Evolutionary conservation across 176 grass and related monocot genomes (phyloP).

Genomic region (Luzula sylvatica): DNA sequence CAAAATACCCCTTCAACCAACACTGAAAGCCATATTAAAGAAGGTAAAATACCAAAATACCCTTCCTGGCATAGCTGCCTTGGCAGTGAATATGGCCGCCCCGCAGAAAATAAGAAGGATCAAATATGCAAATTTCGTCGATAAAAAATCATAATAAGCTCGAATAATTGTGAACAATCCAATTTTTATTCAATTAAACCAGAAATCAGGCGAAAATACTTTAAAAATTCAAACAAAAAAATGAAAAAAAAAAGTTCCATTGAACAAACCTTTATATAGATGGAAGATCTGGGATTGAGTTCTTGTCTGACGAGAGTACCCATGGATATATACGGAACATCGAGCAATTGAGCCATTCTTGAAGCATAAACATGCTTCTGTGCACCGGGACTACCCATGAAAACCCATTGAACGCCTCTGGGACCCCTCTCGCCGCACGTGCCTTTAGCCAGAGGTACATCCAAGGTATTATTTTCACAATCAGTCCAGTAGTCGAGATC

Average conservation of each 20-base stretch:
- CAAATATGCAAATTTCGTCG: conserved; percentile 1
- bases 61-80: conserved; percentile 5
- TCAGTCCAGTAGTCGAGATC: conserved; percentile 48
- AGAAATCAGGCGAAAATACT: not conserved
- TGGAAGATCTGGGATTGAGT: conserved; percentile 43
- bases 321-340: conserved; percentile 87
- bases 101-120: conserved; percentile 16
- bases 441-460: conserved; percentile 7
- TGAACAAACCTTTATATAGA: conserved; percentile 57
- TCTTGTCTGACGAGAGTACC: conserved; percentile 77
- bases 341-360: conserved; percentile 71
- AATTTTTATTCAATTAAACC: not conserved
- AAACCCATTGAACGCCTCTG: conserved; percentile 69
- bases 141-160: not conserved
- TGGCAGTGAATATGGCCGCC: conserved; percentile 16
- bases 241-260: not conserved
- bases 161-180: not conserved
- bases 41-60: conserved; percentile 9
- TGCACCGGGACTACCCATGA: conserved; percentile 71
- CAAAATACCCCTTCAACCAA: conserved; percentile 18
- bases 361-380: conserved; percentile 84
- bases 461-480: conserved; percentile 42
- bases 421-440: conserved; percentile 13
- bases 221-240: not conserved
- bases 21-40: not conserved